Evolutionary conservation across 2,329 filamentous ascomycete genomes (phyloP).

Genomic region (Diplodia corticola): DNA sequence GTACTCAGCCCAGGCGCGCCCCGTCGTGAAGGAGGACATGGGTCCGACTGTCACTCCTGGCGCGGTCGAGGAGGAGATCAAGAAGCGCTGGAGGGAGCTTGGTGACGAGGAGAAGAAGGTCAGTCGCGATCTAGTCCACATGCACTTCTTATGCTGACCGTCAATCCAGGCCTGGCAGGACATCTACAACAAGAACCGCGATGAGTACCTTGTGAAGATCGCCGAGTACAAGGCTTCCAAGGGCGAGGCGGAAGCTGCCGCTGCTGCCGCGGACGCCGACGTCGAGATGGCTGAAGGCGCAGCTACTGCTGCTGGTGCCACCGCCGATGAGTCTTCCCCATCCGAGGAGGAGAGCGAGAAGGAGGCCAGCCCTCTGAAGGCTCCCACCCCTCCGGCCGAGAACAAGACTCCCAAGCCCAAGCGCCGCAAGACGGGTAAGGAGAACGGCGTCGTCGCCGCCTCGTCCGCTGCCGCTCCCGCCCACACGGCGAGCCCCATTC

Average conservation of each 20-base stretch:
- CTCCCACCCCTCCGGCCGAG: constrained; percentile 18
- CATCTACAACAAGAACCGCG: constrained; percentile 7
- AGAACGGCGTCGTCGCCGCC: constrained; percentile 9
- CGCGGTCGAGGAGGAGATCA: constrained; percentile 75
- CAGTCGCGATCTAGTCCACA: constrained; percentile 28
- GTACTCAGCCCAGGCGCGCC: constrained; percentile 85
- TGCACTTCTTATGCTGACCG: not conserved
- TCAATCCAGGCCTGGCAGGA: constrained; percentile 15
- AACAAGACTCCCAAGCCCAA: constrained; percentile 23
- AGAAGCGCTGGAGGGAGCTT: constrained; percentile 82
- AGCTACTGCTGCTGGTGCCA: not conserved
- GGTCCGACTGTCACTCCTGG: constrained; percentile 56
- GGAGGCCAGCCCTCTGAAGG: constrained; percentile 20
- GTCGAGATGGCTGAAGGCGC: constrained; percentile 19
- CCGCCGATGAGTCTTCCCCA: not conserved
- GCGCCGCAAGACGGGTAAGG: constrained; percentile 23
- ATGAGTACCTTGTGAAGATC: constrained; percentile 14
- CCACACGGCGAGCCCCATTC: constrained; percentile 15
- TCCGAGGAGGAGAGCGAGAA: constrained; percentile 15
- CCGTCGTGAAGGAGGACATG: constrained; percentile 72
- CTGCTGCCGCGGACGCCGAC: not conserved
- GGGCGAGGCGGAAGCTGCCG: not conserved
- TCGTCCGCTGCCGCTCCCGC: constrained; percentile 13
- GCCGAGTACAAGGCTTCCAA: constrained; percentile 15
- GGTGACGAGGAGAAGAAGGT: constrained; percentile 69